phyloP scores from a whole-genome alignment of 805 yeast genomes.

The Teunomyces cretensis region DNA sequence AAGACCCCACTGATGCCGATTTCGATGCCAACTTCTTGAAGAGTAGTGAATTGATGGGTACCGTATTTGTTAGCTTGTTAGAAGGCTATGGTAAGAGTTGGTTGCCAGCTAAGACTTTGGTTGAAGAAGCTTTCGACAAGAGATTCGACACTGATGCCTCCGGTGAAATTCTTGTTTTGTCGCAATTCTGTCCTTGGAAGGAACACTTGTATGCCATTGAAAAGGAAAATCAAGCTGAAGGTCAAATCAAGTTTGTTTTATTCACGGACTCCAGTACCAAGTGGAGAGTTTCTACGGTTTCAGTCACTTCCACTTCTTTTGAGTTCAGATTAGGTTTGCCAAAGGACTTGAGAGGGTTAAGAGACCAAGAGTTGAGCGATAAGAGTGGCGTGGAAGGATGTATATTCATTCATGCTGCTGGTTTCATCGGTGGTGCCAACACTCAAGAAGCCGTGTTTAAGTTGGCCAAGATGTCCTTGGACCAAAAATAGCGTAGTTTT shows the following conservation, averaged over 20 bases:
- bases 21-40: conserved; percentile 64
- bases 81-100: conserved; percentile 77
- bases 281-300: conserved; percentile 91
- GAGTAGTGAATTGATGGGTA: conserved; percentile 84
- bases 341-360: conserved; percentile 90
- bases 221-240: conserved; percentile 52
- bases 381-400: conserved; percentile 83
- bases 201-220: conserved; percentile 83
- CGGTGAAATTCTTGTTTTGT: conserved; percentile 74
- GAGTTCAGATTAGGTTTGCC: conserved; percentile 86
- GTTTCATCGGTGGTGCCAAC: conserved; percentile 94
- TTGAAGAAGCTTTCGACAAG: conserved; percentile 62
- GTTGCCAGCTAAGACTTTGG: conserved; percentile 85
- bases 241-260: conserved; percentile 69
- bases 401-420: conserved; percentile 92
- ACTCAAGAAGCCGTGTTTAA: conserved; percentile 74
- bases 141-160: conserved; percentile 61
- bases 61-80: conserved; percentile 66
- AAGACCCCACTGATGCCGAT: conserved; percentile 60
- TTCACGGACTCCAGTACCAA: conserved; percentile 69
- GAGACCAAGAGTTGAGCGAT: conserved; percentile 79
- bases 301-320: conserved; percentile 75
- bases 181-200: conserved; percentile 91
- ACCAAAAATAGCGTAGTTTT: neutral
- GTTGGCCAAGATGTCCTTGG: conserved; percentile 52